Base-by-base conservation (phyloP, 257 asterid species). In the Solanum clarkiae region DNA sequence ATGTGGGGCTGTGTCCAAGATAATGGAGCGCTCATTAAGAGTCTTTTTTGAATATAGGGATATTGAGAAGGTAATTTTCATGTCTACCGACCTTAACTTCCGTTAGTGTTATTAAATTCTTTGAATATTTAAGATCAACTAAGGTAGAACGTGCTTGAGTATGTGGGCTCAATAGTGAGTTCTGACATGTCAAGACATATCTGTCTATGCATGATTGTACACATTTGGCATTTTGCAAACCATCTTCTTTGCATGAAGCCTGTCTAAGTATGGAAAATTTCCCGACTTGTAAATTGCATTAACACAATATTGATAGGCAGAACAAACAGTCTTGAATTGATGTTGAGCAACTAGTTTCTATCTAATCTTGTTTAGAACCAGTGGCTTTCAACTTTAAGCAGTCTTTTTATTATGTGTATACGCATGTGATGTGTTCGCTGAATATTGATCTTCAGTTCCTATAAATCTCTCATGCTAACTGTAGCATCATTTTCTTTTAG, bases 1-100 rank as follows among this genome's bases (percentile, higher is more conserved):
- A n/a, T 96, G 99, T 88, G 92, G 69, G 68, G 99, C 97, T 87
- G 99, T 94, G 84, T 90, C 98, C 89, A 94, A 96, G 90, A 91
- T 92, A 81, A 87, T 96, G 98, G 99, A 96, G 90, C 93, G 89
- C 90, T 93, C 99, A 59, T 82, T 96, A 69, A 93, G 93, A 93
- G 86, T 91, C 85, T 96, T 88, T 88, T 96, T 96, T 69, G 98
- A 96, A 88, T 89, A 89, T 85, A 92, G 90, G 89, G 93, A 93
- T 86, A 90, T 92, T 55, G 81, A 90, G 83, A 92, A 89, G 95
- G 98, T 93, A 89, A 88, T 84, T 86, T 85, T 57, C 66, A 62
- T 36, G 22, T 66, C 65, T 53, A 53, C 17, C 11, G 17, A 53
- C 65, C 82, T 79, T 53, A 17, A 26, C 82, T 15, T 26, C 65